phyloP scores from a whole-genome alignment of 805 yeast genomes.

The Lipomyces sp. region DNA sequence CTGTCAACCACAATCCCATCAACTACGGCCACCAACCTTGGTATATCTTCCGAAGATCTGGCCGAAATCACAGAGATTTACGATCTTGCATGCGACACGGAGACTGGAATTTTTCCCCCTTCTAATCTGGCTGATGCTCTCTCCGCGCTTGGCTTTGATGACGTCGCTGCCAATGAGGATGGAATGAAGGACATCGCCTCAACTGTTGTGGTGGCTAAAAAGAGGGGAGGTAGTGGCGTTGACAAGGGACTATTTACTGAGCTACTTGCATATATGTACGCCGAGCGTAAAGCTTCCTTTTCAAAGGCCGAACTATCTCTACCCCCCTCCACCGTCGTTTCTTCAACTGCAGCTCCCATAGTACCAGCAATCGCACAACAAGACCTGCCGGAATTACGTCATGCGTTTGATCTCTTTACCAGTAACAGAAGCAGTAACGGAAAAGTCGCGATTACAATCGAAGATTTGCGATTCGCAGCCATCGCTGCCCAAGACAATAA shows the following conservation, averaged over 20 bases:
- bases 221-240: slow-evolving; percentile 35
- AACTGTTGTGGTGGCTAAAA: slow-evolving; percentile 6
- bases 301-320: not conserved
- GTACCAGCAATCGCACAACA: not conserved
- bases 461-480: slow-evolving; percentile 33
- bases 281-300: slow-evolving; percentile 4
- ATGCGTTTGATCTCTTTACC: slow-evolving; percentile 26
- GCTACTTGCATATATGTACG: slow-evolving; percentile 24
- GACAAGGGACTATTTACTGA: slow-evolving; percentile 35
- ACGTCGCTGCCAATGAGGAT: slow-evolving; percentile 16
- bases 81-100: slow-evolving; percentile 14
- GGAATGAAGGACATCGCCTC: slow-evolving; percentile 22
- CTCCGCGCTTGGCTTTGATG: slow-evolving; percentile 32
- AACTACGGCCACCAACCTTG: not conserved
- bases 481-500: slow-evolving; percentile 31
- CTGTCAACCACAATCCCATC: not conserved
- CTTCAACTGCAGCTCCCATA: not conserved
- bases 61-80: slow-evolving; percentile 20
- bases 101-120: slow-evolving; percentile 22
- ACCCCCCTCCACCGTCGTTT: not conserved
- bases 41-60: slow-evolving; percentile 1
- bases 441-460: slow-evolving; percentile 30
- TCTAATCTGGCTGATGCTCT: slow-evolving; percentile 33
- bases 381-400: slow-evolving; percentile 8
- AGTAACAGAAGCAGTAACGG: not conserved